Evolutionary conservation across 1,139 yeast genomes (phyloP).

Genomic region (Yamadazyma songkhlaensis): DNA sequence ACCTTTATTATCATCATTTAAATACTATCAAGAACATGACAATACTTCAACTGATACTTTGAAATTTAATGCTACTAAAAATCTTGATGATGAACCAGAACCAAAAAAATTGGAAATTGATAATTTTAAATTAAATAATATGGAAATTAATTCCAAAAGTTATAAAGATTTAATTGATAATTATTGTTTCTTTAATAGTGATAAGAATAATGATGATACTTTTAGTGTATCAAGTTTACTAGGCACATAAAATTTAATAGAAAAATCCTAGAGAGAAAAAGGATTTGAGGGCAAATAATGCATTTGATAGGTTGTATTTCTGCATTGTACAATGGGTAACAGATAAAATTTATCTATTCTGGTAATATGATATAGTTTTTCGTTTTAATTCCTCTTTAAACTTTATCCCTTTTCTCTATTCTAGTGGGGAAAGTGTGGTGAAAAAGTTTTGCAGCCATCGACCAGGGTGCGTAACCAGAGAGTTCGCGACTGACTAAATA

Average conservation of each 20-base stretch:
- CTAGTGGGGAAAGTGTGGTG: too few relatives aligned
- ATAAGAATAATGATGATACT: slow-evolving; percentile 12
- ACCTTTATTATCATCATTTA: slow-evolving; percentile 29
- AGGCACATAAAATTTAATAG: slow-evolving; percentile 12
- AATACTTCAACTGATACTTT: slow-evolving; percentile 7
- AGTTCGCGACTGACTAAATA: neutral
- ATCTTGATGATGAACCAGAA: slow-evolving; percentile 7
- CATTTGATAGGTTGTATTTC: neutral
- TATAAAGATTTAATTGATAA: slow-evolving; percentile 69
- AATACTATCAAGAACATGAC: slow-evolving; percentile 7
- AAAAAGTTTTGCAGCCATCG: neutral
- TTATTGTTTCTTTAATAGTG: slow-evolving; percentile 58
- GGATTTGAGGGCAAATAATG: too few relatives aligned
- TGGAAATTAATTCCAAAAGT: slow-evolving; percentile 49
- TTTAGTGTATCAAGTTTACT: slow-evolving; percentile 29
- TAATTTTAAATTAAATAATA: slow-evolving; percentile 5
- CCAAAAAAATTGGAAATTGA: neutral
- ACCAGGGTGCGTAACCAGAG: neutral
- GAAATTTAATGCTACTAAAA: neutral
- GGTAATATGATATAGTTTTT: slow-evolving; percentile 1
- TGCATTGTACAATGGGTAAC: neutral
- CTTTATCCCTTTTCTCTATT: too few relatives aligned
- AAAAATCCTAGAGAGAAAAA: too few relatives aligned
- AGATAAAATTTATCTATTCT: neutral
- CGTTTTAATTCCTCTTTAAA: too few relatives aligned